phyloP scores from a whole-genome alignment of 305 asterid genomes.

The Striga hermonthica region DNA sequence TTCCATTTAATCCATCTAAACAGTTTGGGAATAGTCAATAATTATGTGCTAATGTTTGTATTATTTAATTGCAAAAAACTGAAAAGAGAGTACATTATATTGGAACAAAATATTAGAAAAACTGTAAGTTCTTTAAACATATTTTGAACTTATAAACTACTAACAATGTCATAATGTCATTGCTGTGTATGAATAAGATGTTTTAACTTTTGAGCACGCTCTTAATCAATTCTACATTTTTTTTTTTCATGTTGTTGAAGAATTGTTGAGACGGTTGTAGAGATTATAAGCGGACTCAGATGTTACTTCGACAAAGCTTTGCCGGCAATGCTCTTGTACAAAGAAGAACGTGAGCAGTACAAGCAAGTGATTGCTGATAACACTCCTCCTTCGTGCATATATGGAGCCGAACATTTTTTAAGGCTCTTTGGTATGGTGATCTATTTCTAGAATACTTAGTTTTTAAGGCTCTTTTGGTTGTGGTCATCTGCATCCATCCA shows the following conservation, averaged over 20 bases:
- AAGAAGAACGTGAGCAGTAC: slow-evolving; percentile 63
- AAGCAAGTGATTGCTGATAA: slow-evolving; percentile 40
- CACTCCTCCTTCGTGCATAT: slow-evolving; percentile 50
- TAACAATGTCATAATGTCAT: not conserved
- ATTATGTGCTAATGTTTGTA: too few species aligned
- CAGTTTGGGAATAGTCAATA: too few species aligned
- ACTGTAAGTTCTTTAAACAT: too few species aligned
- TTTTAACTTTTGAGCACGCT: not conserved
- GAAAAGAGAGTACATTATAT: too few species aligned
- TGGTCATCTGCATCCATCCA: not conserved
- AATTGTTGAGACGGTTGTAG: slow-evolving; percentile 43
- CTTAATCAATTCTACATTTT: not conserved
- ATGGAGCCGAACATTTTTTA: slow-evolving; percentile 81
- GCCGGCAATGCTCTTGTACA: slow-evolving; percentile 65
- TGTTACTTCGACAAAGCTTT: slow-evolving; percentile 71
- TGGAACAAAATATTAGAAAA: too few species aligned
- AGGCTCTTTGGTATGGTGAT: slow-evolving; percentile 66
- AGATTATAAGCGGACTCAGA: slow-evolving; percentile 54
- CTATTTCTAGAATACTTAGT: not conserved
- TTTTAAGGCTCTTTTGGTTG: not conserved
- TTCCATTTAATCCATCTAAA: too few species aligned
- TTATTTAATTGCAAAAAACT: too few species aligned
- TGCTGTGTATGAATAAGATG: not conserved
- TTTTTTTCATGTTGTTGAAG: slow-evolving; percentile 46
- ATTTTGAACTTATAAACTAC: too few species aligned